Percentiles rank a stretch among this genome's conserved stretches.
Conservation (phyloP, 2,329 filamentous ascomycete species). For the Diplodia sapinea region DNA sequence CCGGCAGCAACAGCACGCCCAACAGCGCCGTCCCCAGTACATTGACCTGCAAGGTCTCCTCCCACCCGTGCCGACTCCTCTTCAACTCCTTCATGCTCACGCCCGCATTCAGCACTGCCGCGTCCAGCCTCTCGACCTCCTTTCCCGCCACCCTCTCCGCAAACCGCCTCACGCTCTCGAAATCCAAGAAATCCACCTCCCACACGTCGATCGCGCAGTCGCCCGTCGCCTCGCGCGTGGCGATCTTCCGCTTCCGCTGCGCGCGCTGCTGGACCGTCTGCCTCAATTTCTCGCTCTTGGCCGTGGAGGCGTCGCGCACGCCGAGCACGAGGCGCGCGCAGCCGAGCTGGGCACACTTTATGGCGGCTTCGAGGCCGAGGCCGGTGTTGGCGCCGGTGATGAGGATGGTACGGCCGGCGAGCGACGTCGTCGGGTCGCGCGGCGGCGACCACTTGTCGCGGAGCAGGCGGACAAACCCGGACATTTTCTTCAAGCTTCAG, state of each 20-base stretch:
- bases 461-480: constrained; percentile 23
- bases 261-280: constrained; percentile 19
- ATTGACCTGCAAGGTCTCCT: constrained; percentile 49
- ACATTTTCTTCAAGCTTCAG: not conserved
- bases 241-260: not conserved
- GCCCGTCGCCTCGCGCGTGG: constrained; percentile 13
- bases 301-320: constrained; percentile 48
- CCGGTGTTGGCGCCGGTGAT: constrained; percentile 58
- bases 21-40: constrained; percentile 49
- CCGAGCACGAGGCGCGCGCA: constrained; percentile 54
- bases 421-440: constrained; percentile 37
- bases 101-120: constrained; percentile 50
- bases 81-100: constrained; percentile 37
- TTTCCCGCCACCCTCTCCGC: constrained; percentile 38
- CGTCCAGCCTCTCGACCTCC: constrained; percentile 42
- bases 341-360: constrained; percentile 51
- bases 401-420: constrained; percentile 50
- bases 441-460: constrained; percentile 30
- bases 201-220: constrained; percentile 52
- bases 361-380: constrained; percentile 55
- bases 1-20: constrained; percentile 40
- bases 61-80: constrained; percentile 36
- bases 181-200: constrained; percentile 52
- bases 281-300: constrained; percentile 51
- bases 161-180: constrained; percentile 47